phyloP scores from a whole-genome alignment of 2,329 filamentous ascomycete genomes.

The Bipolaris bicolor region DNA sequence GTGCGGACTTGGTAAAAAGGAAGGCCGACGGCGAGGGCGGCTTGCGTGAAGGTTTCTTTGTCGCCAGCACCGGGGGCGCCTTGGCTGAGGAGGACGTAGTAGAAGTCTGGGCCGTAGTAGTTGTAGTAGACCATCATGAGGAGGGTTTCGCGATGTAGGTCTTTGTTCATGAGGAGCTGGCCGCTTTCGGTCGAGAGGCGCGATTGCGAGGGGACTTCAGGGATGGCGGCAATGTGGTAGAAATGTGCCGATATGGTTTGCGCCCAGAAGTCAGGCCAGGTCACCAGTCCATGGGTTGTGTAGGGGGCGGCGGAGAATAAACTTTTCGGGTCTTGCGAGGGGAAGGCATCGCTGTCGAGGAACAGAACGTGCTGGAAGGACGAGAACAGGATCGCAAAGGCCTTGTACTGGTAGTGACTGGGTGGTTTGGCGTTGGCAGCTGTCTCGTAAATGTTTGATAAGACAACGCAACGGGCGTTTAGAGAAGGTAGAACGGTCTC shows the following conservation, averaged over 20 bases:
- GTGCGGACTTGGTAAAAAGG: slow-evolving; percentile 52
- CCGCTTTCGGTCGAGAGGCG: slow-evolving; percentile 56
- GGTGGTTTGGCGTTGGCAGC: slow-evolving; percentile 19
- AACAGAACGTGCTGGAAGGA: slow-evolving; percentile 65
- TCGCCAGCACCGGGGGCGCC: slow-evolving; percentile 54
- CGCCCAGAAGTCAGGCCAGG: slow-evolving; percentile 64
- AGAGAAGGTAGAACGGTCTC: slow-evolving; percentile 46
- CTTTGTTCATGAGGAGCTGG: slow-evolving; percentile 58
- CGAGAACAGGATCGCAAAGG: slow-evolving; percentile 63
- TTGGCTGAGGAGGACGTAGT: slow-evolving; percentile 58
- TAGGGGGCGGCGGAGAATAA: slow-evolving; percentile 62
- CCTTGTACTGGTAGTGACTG: slow-evolving; percentile 60
- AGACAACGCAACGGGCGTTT: slow-evolving; percentile 49
- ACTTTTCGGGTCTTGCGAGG: slow-evolving; percentile 53
- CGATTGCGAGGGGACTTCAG: slow-evolving; percentile 35
- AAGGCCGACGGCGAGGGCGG: slow-evolving; percentile 51
- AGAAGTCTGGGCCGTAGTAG: slow-evolving; percentile 59
- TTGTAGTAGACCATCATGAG: slow-evolving; percentile 63
- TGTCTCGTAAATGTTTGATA: slow-evolving; percentile 34
- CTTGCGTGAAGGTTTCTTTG: slow-evolving; percentile 58
- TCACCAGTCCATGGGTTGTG: slow-evolving; percentile 59
- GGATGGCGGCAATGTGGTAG: slow-evolving; percentile 53
- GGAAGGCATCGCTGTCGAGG: slow-evolving; percentile 65
- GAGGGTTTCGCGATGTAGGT: slow-evolving; percentile 54
- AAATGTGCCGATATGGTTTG: slow-evolving; percentile 52